Base-by-base conservation (phyloP, 2,329 filamentous ascomycete species). In the Fusarium staphyleae region DNA sequence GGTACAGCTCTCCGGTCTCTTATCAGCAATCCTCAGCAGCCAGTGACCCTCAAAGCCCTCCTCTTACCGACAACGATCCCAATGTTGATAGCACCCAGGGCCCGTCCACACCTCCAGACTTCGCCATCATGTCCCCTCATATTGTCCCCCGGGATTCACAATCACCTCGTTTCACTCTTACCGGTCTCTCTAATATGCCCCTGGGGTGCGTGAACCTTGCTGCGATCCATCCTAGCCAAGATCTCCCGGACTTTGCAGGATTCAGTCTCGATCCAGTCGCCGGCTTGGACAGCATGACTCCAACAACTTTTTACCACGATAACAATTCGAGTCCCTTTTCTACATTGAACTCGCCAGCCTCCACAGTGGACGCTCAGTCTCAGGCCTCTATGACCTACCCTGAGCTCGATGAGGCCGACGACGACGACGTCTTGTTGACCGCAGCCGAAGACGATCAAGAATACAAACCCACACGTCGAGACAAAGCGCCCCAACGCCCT, bases 21-120 rank as follows among this genome's bases (percentile, higher is more conserved):
- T 62, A 61, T 14, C 49, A 59, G 13, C 56, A 62, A 30, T 56
- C 59, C 15, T 57, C 54, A 16, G 30, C 46, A 19, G 29, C 47
- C 13, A 64, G 61, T 29, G 50, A 50, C n/a, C 42, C 52, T n/a
- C 62, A 57, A 29, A 64, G 58, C 16, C 63, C 63, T 13, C 48
- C 35, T 8, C 36, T 47, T 24, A 60, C 58, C 9, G 65, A 62
- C 3, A 57, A 46, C 28, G 64, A 64, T 34, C 39, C 24, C 24
- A 48, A 45, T 29, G 36, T 46, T n/a, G 55, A 66, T 12, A 52
- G 54, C 15, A 55, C 53, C 4, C 51, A 48, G 37, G 55, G 44
- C 6, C 62, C 64, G 24, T 54, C 53, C 29, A 66, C 62, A 8
- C 65, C 65, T 15, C 47, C 62, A 1, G 58, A 56, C 33, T 36